phyloP scores from a whole-genome alignment of 164 flowering plant genomes.

The Cinnamomum chago region DNA sequence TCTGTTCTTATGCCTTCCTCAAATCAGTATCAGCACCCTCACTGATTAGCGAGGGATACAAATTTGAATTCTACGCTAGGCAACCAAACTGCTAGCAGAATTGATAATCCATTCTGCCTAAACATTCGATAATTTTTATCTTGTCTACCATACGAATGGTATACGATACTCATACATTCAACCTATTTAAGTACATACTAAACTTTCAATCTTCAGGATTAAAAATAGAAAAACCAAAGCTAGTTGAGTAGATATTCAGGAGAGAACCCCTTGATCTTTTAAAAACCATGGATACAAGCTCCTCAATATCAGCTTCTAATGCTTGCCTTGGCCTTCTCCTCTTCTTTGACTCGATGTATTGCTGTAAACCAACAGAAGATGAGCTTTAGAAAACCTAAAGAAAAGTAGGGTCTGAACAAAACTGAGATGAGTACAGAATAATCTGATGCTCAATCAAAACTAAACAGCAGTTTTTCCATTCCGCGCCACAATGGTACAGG shows the following conservation, averaged over 20 bases:
- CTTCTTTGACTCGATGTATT: slow-evolving; percentile 57
- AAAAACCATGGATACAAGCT: slow-evolving; percentile 74
- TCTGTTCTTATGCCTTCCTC: background rate
- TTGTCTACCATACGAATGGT: background rate
- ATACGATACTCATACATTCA: too few relatives aligned
- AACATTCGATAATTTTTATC: background rate
- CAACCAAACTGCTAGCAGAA: background rate
- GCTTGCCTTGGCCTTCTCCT: slow-evolving; percentile 41
- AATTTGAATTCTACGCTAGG: background rate
- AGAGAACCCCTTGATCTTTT: slow-evolving; percentile 62
- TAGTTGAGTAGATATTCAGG: background rate
- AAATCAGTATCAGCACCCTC: background rate
- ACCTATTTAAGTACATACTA: background rate
- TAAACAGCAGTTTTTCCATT: background rate
- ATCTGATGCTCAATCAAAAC: background rate
- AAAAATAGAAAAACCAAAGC: background rate
- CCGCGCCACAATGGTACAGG: background rate
- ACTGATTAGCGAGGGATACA: background rate
- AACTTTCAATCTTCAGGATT: background rate
- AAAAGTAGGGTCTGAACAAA: background rate
- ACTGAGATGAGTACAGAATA: background rate
- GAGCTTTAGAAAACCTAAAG: background rate
- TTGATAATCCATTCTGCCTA: background rate
- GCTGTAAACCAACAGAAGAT: slow-evolving; percentile 33
- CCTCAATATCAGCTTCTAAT: slow-evolving; percentile 36